Evolutionary conservation across 768 basidiomycete species (phyloP), one percentile per base, ranked within the genome.

Genomic region (Leccinellum albellum): DNA sequence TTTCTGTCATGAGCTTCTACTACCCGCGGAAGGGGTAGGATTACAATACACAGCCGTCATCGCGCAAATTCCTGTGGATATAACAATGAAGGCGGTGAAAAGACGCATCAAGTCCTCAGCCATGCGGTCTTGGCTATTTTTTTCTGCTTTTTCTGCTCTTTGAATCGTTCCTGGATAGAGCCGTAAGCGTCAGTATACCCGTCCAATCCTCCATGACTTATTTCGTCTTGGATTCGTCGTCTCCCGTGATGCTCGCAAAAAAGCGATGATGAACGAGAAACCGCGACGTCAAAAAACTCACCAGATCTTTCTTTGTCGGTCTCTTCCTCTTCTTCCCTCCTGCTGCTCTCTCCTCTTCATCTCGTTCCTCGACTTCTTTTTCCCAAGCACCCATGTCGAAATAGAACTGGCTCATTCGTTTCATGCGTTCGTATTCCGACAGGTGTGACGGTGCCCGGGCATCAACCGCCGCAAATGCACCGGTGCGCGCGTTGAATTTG

Each of bases 41-140:
- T 37, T 53, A 50, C 26, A n/a, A n/a, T n/a, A n/a, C n/a, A n/a
- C n/a, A n/a, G n/a, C n/a, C n/a, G n/a, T n/a, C n/a, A n/a, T n/a
- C n/a, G n/a, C n/a, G n/a, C n/a, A n/a, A n/a, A n/a, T n/a, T n/a
- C n/a, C n/a, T n/a, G n/a, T 26, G 21, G 26, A 21, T 28, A 23
- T 20, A 44, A 29, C 14, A n/a, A 51, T 17, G 31, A 50, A 31
- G 20, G 47, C 35, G n/a, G 28, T 37, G 40, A 23, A n/a, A 44
- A 40, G 24, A 28, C 15, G 29, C 15, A 23, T 67, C 64, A 67
- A 2, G 85, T 88, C 68, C 91, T 84, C 64, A 93, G 69, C 91
- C 90, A 93, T 9, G 91, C 91, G 1, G 89, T 92, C 76, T 91
- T 92, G 37, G 89, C 89, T 9, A 91, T 84, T 74, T 92, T 93